Base-by-base conservation (phyloP, 495 filamentous ascomycete species). In the Neurospora sp. region DNA sequence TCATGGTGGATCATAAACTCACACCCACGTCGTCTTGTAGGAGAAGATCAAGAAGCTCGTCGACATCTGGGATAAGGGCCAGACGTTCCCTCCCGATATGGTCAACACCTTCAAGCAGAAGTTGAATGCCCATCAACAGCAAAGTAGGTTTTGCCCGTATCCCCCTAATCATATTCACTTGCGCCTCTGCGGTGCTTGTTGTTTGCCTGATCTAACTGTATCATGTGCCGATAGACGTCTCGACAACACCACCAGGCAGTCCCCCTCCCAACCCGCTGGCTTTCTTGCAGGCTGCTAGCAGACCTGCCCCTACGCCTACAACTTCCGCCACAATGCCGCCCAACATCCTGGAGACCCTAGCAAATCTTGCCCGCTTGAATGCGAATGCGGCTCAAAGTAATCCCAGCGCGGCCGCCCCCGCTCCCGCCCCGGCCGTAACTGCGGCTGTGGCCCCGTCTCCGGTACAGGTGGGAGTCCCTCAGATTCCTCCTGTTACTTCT, bases 1-100 rank as follows among this genome's bases (percentile, higher is more conserved):
- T 73, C 72, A 74, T 72, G 46, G 76, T 73, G 76, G 72, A 80
- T 76, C 71, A 78, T 77, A 73, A 70, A 83, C 83, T 84, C 83
- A 83, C 84, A 79, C 79, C 72, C 77, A 79, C 69, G 39, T 76
- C 74, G 71, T 73, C 71, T 73, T 84, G 85, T 92, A 97, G 94
- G 94, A 96, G 82, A 98, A 97, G 87, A 95, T 97, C 80, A 92
- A 89, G 82, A 97, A 98, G 81, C 89, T 98, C 78, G 86, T 98
- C 84, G 94, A 97, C 80, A 99, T 99, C 78, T 99, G 96, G 96
- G 95, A 98, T 80, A 94, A 94, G 75, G 94, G 93, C 72, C 89
- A 90, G 78, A 98, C 94, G 38, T 98, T 99, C 83, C 94, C 95
- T 37, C 80, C 89, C 27, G 79, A 89, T 40, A 92, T 97, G 90